Percentiles rank a stretch among this genome's conserved stretches.
Conservation (phyloP, 2,329 filamentous ascomycete genomes). For the Davidsoniella australis region DNA sequence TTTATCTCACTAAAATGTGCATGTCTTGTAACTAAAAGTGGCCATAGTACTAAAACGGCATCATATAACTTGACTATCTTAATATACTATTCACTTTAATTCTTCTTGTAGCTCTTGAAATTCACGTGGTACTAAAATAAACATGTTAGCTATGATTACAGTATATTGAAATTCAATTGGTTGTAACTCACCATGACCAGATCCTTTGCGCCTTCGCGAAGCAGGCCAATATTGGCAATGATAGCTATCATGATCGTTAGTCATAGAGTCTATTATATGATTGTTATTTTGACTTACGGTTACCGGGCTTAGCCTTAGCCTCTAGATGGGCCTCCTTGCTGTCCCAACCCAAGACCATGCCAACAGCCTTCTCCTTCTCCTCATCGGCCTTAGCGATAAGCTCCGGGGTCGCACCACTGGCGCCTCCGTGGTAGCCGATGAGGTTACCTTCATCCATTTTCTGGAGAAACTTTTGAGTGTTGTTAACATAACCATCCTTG, state of each 20-base stretch:
- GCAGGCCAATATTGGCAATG: constrained; percentile 20
- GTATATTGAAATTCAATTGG: neutral
- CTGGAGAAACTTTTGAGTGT: constrained; percentile 17
- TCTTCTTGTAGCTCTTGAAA: constrained; percentile 11
- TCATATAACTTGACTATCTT: neutral
- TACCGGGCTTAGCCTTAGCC: constrained; percentile 15
- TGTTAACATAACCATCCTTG: constrained; percentile 15
- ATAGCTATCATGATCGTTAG: constrained; percentile 17
- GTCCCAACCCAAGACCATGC: constrained; percentile 24
- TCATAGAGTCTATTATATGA: neutral
- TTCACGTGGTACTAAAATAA: constrained; percentile 18
- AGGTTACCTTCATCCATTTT: constrained; percentile 17
- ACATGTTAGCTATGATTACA: neutral
- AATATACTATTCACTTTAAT: neutral
- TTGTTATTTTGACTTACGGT: constrained; percentile 12
- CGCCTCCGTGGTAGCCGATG: constrained; percentile 19
- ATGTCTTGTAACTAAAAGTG: too few species aligned
- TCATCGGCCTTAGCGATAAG: constrained; percentile 17
- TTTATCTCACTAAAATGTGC: too few species aligned
- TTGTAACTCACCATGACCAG: constrained; percentile 19
- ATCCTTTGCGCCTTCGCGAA: constrained; percentile 18
- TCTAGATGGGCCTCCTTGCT: constrained; percentile 22
- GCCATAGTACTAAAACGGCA: too few species aligned
- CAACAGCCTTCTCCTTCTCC: constrained; percentile 18
- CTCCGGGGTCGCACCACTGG: constrained; percentile 19